Percentiles rank a stretch among this genome's conserved stretches.
These are phyloP conservation scores for Leishmania lainsoni DNA, from an alignment of 208 protist genomes.

Conservation along the genomic window DNA sequence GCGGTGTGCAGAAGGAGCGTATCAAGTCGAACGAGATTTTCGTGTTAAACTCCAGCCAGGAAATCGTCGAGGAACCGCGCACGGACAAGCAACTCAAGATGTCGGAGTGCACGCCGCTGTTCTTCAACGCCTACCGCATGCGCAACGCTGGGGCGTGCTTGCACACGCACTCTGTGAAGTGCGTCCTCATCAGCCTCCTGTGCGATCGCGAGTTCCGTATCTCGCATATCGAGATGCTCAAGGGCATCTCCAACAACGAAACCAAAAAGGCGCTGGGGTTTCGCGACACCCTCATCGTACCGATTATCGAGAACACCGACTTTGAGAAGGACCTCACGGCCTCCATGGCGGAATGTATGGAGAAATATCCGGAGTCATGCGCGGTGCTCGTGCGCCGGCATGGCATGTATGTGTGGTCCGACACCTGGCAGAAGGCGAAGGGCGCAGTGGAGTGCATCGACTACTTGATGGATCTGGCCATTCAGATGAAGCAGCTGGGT, in stretches of 20 bases:
- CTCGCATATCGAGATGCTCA: conserved; percentile 97
- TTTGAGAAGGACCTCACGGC: conserved; percentile 74
- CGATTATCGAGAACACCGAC: conserved; percentile 97
- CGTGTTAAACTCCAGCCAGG: conserved; percentile 68
- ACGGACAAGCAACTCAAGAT: conserved; percentile 65
- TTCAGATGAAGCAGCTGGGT: conserved; percentile 60
- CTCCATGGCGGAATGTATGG: conserved; percentile 87
- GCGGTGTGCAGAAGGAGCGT: conserved; percentile 95
- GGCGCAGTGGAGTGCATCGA: conserved; percentile 93
- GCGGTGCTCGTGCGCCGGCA: conserved; percentile 94
- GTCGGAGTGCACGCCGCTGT: conserved; percentile 94
- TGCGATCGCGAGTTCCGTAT: conserved; percentile 93
- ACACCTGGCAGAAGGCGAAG: conserved; percentile 94
- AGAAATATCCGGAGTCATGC: conserved; percentile 88
- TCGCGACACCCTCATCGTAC: conserved; percentile 91
- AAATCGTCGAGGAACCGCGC: conserved; percentile 52
- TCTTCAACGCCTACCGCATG: conserved; percentile 91
- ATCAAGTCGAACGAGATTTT: conserved; percentile 93
- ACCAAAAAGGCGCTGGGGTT: conserved; percentile 73
- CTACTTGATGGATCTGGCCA: conserved; percentile 93
- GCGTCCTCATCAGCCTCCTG: conserved; percentile 89
- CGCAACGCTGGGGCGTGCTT: conserved; percentile 92
- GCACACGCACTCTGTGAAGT: conserved; percentile 90
- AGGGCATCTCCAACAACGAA: conserved; percentile 72
- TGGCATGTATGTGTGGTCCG: conserved; percentile 96